A percentile compares a stretch with the other conserved stretches of the same genome.
Evolutionary conservation across 2,329 filamentous ascomycete species (phyloP).

Genomic region (Spiromastix sp.): DNA sequence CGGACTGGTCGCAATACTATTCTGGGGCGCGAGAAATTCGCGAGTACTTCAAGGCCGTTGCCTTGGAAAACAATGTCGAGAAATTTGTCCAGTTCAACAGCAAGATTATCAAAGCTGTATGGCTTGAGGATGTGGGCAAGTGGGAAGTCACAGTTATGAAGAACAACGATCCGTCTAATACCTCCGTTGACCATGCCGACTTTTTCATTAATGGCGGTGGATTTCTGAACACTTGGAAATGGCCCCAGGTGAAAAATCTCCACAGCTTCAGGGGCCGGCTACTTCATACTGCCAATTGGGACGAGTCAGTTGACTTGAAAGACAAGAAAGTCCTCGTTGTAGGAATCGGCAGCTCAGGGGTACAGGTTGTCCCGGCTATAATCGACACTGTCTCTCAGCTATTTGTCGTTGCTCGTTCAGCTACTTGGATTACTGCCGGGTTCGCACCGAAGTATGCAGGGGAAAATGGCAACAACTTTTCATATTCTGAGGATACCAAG

Average conservation of each 20-base stretch:
- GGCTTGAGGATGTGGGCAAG: slow-evolving; percentile 34
- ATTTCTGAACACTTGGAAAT: slow-evolving; percentile 14
- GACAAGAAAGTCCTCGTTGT: slow-evolving; percentile 15
- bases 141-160: slow-evolving; percentile 27
- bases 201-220: background rate
- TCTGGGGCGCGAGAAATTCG: slow-evolving; percentile 56
- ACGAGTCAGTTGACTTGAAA: slow-evolving; percentile 16
- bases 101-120: slow-evolving; percentile 45
- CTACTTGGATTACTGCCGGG: background rate
- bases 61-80: slow-evolving; percentile 55
- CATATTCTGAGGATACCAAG: slow-evolving; percentile 1
- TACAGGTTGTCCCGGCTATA: slow-evolving; percentile 12
- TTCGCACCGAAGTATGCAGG: background rate
- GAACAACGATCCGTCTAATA: slow-evolving; percentile 13
- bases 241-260: slow-evolving; percentile 25
- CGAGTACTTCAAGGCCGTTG: slow-evolving; percentile 54
- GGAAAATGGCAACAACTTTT: slow-evolving; percentile 6
- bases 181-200: slow-evolving; percentile 8
- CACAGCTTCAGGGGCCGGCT: slow-evolving; percentile 23
- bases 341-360: slow-evolving; percentile 16
- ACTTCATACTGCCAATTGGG: slow-evolving; percentile 20
- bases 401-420: background rate
- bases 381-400: background rate
- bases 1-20: slow-evolving; percentile 52
- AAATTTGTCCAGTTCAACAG: slow-evolving; percentile 45